Conservation (phyloP, 805 yeast genomes). For the Saccharomycopsis capsularis region DNA sequence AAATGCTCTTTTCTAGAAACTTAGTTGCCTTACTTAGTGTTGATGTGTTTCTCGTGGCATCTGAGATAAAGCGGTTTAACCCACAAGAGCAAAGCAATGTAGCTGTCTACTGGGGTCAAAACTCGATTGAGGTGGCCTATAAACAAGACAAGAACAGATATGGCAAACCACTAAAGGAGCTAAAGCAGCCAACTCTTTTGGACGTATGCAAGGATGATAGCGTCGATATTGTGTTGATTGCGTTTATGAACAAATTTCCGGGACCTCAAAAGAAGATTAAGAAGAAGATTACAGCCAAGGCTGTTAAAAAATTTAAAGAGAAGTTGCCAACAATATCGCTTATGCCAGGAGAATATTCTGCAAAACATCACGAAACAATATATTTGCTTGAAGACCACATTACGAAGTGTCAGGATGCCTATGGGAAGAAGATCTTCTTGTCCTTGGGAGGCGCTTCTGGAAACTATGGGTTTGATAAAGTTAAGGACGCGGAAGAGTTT, state of each 20-base stretch:
- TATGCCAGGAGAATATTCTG: constrained; percentile 1
- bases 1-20: too few species aligned
- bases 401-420: constrained; percentile 49
- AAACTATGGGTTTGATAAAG: constrained; percentile 44
- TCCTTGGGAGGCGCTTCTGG: constrained; percentile 63
- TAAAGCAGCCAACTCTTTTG: constrained; percentile 28
- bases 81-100: constrained; percentile 24
- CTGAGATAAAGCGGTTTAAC: background rate
- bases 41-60: background rate
- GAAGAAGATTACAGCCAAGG: background rate
- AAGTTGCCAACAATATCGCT: background rate
- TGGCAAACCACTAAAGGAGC: background rate
- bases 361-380: background rate
- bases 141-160: background rate
- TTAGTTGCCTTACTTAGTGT: too few species aligned
- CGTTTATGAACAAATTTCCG: constrained; percentile 65
- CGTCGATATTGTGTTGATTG: constrained; percentile 64
- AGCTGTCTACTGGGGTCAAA: constrained; percentile 88
- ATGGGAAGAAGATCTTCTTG: constrained; percentile 50
- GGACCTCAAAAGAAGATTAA: constrained; percentile 9
- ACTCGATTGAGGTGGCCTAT: constrained; percentile 42
- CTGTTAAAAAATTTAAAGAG: background rate
- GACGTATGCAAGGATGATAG: constrained; percentile 59
- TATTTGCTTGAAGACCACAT: constrained; percentile 44
- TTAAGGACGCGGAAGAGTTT: constrained; percentile 44